These are phyloP conservation scores for Maudiozyma pseudohumilis DNA, from an alignment of 805 yeast species.

Conservation along the genomic window DNA sequence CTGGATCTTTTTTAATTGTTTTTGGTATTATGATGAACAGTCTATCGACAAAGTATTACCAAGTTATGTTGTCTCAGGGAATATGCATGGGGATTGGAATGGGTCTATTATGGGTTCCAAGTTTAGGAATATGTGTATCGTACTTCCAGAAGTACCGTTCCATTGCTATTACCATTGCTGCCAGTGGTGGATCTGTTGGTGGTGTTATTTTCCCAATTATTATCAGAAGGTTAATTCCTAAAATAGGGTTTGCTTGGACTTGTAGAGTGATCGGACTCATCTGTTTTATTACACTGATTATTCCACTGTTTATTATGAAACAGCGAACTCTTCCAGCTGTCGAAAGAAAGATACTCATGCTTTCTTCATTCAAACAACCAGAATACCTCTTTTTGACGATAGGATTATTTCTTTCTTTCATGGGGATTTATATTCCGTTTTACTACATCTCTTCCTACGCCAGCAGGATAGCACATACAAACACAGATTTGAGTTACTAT, in stretches of 20 bases:
- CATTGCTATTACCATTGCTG: not conserved
- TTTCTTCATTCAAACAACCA: not conserved
- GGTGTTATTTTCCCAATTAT: constrained; percentile 1
- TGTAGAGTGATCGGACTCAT: not conserved
- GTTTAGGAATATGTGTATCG: not conserved
- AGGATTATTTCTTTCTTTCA: not conserved
- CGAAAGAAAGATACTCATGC: not conserved
- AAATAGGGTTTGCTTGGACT: not conserved
- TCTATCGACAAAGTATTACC: not conserved
- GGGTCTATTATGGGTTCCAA: constrained; percentile 1
- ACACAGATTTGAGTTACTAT: not conserved
- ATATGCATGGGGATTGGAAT: constrained; percentile 1
- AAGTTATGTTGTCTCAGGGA: constrained; percentile 1
- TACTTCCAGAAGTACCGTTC: not conserved
- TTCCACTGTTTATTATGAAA: not conserved
- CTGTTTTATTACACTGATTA: not conserved
- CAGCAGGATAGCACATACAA: not conserved
- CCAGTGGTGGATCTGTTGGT: constrained; percentile 1
- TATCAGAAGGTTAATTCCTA: not conserved
- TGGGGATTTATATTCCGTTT: constrained; percentile 1
- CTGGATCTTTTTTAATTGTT: not conserved
- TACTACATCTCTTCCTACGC: constrained; percentile 1
- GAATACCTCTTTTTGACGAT: not conserved
- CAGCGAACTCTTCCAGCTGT: not conserved
- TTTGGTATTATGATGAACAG: constrained; percentile 1